Conservation (phyloP, 2,329 filamentous ascomycete species). For the Fonsecaea pedrosoi region DNA sequence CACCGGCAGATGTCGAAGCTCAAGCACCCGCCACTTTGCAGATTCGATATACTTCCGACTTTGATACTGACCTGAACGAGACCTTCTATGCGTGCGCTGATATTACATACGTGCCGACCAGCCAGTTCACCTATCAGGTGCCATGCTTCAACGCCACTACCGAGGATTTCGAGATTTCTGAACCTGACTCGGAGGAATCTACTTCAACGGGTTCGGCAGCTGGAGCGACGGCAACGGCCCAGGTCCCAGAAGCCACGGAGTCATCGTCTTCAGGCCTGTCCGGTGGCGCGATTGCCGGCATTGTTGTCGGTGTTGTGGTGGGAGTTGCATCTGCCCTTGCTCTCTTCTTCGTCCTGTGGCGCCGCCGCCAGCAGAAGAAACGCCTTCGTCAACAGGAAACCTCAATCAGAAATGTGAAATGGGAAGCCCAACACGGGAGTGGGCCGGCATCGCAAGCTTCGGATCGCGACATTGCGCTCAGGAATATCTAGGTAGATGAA, state of each 20-base stretch:
- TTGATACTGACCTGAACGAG: constrained; percentile 50
- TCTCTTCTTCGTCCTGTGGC: constrained; percentile 28
- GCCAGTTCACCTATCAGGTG: constrained; percentile 50
- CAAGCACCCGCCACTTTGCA: constrained; percentile 56
- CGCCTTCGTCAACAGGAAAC: constrained; percentile 32
- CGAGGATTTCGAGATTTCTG: constrained; percentile 43
- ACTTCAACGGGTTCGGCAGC: constrained; percentile 29
- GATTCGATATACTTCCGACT: constrained; percentile 53
- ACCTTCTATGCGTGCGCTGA: constrained; percentile 58
- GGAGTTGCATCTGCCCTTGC: constrained; percentile 26
- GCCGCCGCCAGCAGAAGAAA: constrained; percentile 29
- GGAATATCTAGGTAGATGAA: constrained; percentile 8
- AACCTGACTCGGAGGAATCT: constrained; percentile 10
- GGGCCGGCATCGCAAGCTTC: constrained; percentile 7
- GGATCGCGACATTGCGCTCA: constrained; percentile 11
- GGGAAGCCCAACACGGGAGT: constrained; percentile 26
- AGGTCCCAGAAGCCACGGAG: constrained; percentile 31
- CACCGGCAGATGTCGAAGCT: constrained; percentile 43
- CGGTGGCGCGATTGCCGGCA: constrained; percentile 53
- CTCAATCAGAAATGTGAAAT: constrained; percentile 32
- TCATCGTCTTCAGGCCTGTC: constrained; percentile 44
- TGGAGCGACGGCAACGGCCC: constrained; percentile 41
- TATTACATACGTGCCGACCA: constrained; percentile 52
- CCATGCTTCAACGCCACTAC: constrained; percentile 58
- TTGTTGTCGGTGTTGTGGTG: constrained; percentile 42